Conservation (phyloP, 148 eudicot genomes). For the Arctostaphylos glauca region DNA sequence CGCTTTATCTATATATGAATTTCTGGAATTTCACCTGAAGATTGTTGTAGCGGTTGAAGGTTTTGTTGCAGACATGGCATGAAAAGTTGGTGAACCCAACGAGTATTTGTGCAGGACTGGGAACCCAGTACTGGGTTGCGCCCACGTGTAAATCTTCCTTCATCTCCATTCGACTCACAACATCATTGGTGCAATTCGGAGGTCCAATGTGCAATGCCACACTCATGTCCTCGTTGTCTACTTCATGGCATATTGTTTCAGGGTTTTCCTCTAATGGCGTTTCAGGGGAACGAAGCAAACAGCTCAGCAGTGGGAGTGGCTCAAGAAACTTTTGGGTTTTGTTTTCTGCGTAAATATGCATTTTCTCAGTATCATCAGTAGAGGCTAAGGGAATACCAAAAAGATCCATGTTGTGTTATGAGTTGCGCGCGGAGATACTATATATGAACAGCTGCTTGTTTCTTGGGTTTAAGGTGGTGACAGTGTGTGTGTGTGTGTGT, state of each 20-base stretch:
- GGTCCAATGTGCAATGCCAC: slow-evolving; percentile 65
- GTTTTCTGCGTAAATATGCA: slow-evolving; percentile 35
- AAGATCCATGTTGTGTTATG: slow-evolving; percentile 15
- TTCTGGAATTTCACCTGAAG: slow-evolving; percentile 55
- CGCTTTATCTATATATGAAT: background rate
- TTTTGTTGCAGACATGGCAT: slow-evolving; percentile 72
- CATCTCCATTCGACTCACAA: slow-evolving; percentile 1
- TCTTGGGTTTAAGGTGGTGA: no score
- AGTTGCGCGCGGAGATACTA: no score
- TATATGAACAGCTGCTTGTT: no score
- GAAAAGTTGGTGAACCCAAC: slow-evolving; percentile 80
- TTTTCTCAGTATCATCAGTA: slow-evolving; percentile 17
- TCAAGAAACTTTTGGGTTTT: slow-evolving; percentile 21
- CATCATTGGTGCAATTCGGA: slow-evolving; percentile 27
- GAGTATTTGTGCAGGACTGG: slow-evolving; percentile 60
- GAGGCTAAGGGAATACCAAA: background rate
- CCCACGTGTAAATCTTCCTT: background rate
- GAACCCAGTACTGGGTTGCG: slow-evolving; percentile 57
- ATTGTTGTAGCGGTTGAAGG: slow-evolving; percentile 83
- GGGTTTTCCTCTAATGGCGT: background rate
- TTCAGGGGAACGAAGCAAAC: slow-evolving; percentile 19
- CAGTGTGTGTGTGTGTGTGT: background rate
- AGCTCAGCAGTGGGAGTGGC: slow-evolving; percentile 21
- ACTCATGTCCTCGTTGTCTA: slow-evolving; percentile 31
- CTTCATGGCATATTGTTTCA: slow-evolving; percentile 11